Base-by-base conservation (phyloP, 169 alveolate species). In the Plasmodium yoelii region DNA sequence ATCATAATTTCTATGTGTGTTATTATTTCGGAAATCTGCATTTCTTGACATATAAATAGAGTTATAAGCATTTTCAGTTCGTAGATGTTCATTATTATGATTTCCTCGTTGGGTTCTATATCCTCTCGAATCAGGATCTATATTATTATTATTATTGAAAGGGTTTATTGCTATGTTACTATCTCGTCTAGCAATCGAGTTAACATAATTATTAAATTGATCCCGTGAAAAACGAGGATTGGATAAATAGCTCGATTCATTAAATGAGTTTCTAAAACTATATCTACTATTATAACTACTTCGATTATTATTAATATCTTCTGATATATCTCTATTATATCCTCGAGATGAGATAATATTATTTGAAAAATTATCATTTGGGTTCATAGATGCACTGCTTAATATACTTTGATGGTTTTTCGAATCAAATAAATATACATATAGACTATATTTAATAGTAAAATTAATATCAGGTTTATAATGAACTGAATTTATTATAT, bases 391-490 rank as follows among this genome's bases (percentile, higher is more conserved):
- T 2, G 39, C 0, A 28, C 55, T 67, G 51, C 84, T 80, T n/a
- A 44, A 60, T 12, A 69, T 22, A 55, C 47, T 65, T 42, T 82
- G 72, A 22, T 70, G 69, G 34, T 86, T 67, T 57, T 51, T 59
- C 42, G n/a, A 56, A 22, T 86, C 75, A 57, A 69, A 86, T 55
- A 69, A 47, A 70, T 86, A 86, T 13, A 86, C 91, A 86, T 69
- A 86, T 42, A 86, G 12, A 70, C 18, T 5, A 86, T 86, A 86
- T 51, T 86, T 65, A 5, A 86, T 70, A 46, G 28, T 86, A 60
- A 86, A 86, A 70, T 86, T 86, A 12, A 86, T 86, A 4, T 70
- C 63, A 22, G 91, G 87, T 19, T 69, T 71, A 22, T 86, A 86
- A 26, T 86, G 91, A 10, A 86, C 53, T 8, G 91, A 86, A 22